A percentile compares a stretch with the other conserved stretches of the same genome.
Evolutionary conservation across 1,284 basidiomycete species (phyloP).

Genomic region (Afroboletus lepidellus): DNA sequence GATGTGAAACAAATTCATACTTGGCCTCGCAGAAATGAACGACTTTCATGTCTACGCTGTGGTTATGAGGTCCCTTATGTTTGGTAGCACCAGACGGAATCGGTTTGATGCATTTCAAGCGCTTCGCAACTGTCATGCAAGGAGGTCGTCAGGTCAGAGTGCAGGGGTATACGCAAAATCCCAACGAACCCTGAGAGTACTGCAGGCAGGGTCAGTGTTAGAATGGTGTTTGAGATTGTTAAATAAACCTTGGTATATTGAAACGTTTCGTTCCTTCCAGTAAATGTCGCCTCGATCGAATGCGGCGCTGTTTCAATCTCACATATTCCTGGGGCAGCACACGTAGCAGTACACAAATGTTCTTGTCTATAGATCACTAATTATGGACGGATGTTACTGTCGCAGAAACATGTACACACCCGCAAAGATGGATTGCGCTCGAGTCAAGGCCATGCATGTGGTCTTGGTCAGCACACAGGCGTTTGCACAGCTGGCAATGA

Average conservation of each 20-base stretch:
- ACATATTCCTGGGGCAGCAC: constrained; percentile 49
- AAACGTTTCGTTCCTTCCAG: constrained; percentile 45
- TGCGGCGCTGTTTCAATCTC: constrained; percentile 57
- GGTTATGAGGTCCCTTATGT: constrained; percentile 50
- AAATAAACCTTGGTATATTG: constrained; percentile 47
- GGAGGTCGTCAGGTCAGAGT: not conserved
- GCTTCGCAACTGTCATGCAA: constrained; percentile 41
- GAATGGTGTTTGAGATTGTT: not conserved
- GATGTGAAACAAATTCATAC: constrained; percentile 24
- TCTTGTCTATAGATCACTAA: constrained; percentile 39
- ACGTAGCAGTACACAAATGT: constrained; percentile 46
- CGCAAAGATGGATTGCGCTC: constrained; percentile 53
- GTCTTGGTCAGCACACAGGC: constrained; percentile 46
- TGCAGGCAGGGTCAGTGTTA: constrained; percentile 1
- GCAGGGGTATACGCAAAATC: not conserved
- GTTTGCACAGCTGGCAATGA: constrained; percentile 51
- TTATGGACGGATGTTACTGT: not conserved
- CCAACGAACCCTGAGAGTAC: constrained; percentile 30
- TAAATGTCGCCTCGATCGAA: constrained; percentile 57
- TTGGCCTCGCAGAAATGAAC: constrained; percentile 52
- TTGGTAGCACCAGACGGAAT: constrained; percentile 42
- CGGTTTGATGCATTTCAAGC: constrained; percentile 45
- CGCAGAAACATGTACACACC: constrained; percentile 38
- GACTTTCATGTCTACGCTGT: constrained; percentile 41
- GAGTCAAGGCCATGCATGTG: constrained; percentile 53